Percentiles rank a stretch among this genome's conserved stretches.
Conservation (phyloP, 2,329 filamentous ascomycete species). For the Dendrostoma leiphaemia region DNA sequence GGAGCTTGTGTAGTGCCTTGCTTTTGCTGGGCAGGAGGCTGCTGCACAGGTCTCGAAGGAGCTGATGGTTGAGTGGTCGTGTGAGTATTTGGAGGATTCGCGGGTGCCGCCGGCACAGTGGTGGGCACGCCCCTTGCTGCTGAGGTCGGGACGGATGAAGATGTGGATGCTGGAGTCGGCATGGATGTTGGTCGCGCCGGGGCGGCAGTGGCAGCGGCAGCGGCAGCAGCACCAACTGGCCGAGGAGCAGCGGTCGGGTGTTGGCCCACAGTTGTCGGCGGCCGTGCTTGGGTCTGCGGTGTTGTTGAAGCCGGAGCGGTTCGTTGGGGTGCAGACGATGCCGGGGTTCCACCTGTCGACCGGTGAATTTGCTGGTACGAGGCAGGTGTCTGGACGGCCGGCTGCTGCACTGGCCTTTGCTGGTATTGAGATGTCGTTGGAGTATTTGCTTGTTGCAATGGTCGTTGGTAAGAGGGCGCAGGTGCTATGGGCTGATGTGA, state of each 20-base stretch:
- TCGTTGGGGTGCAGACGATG: background rate
- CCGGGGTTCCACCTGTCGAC: background rate
- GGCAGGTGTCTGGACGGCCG: conserved; percentile 1
- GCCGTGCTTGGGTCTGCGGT: conserved; percentile 6
- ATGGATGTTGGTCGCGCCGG: background rate
- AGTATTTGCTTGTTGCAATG: conserved; percentile 11
- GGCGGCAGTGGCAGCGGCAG: background rate
- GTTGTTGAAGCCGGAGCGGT: background rate
- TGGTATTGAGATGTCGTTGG: conserved; percentile 11
- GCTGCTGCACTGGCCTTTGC: conserved; percentile 13
- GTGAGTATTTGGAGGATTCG: background rate
- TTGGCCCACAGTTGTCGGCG: conserved; percentile 3
- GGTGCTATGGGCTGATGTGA: conserved; percentile 17
- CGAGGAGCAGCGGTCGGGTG: conserved; percentile 1
- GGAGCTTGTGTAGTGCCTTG: conserved; percentile 13
- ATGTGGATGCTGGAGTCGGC: background rate
- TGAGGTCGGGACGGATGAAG: background rate
- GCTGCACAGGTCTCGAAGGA: background rate
- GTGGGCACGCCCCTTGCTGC: background rate
- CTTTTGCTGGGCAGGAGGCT: background rate
- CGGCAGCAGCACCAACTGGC: background rate
- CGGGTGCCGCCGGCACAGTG: conserved; percentile 2
- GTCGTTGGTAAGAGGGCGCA: conserved; percentile 13
- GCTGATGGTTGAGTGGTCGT: background rate
- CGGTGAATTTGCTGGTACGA: conserved; percentile 11